Evolutionary conservation across 140 eudicot genomes (phyloP), one percentile per base, ranked within the genome.

Genomic region (Bidens hawaiensis): DNA sequence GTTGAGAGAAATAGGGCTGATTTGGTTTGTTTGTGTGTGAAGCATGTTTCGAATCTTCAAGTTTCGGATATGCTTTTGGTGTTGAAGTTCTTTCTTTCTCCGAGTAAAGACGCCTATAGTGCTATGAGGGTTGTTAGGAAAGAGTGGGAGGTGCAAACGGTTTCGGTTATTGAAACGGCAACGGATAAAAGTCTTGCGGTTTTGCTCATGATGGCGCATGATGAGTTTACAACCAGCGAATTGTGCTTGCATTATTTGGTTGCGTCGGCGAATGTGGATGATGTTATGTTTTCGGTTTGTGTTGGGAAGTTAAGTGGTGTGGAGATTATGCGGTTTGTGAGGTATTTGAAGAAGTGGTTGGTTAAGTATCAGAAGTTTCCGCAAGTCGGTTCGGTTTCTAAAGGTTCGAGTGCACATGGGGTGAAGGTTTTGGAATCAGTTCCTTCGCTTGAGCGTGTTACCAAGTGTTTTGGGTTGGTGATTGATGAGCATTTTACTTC

Each of bases 401-500:
- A 83, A 66, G 82, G 65, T 5, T 65, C 79, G 1, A 68, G 74
- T 43, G 6, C n/a, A 1, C 49, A 73, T 60, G 81, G 86, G 33
- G 49, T 90, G 65, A 58, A 72, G 25, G 78, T 61, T 57, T 73
- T 86, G 34, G 77, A 82, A 21, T 90, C 82, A 73, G 75, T 90
- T 50, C 98, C 98, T 4, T 47, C 75, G 5, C 79, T 87, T 33
- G 96, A 72, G 36, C 45, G 59, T 52, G 68, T 87, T 19, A 82
- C 74, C 36, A 87, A 84, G 56, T 87, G 78, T 70, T 76, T 87
- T 71, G 94, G 96, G 25, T 34, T 84, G 74, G 80, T 87, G 41
- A 50, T 90, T 45, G 98, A 87, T 67, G 98, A 87, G 64, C 85
- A 82, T 68, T 90, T 84, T 69, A 82, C 91, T 4, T 77, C 88